Evolutionary conservation across 441 rosid species (phyloP).

Genomic region (Theobroma grandiflorum): DNA sequence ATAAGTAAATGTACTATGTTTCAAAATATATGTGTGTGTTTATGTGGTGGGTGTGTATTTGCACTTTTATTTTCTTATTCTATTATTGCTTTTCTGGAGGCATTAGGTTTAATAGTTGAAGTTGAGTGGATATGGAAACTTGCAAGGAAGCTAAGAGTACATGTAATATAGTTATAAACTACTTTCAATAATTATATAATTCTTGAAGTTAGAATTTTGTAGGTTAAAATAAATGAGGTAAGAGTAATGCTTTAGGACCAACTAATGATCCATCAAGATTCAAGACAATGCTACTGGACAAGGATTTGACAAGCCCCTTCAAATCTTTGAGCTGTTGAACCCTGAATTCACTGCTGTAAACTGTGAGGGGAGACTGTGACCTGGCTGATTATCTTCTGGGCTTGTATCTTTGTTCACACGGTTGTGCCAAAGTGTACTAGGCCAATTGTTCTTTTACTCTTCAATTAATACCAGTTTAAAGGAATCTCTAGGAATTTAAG

Average conservation of each 20-base stretch:
- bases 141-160: neutral
- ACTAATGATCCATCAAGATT: constrained; percentile 17
- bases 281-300: neutral
- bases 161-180: constrained; percentile 9
- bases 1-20: neutral
- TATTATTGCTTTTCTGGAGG: neutral
- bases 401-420: neutral
- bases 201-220: neutral
- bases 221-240: neutral
- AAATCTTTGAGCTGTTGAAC: neutral
- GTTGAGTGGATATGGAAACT: neutral
- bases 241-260: neutral
- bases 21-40: neutral
- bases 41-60: neutral
- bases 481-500: neutral
- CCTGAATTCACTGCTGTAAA: constrained; percentile 16
- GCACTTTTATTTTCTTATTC: neutral
- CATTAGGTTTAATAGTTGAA: constrained; percentile 13
- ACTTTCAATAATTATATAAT: neutral
- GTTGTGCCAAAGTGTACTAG: neutral
- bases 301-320: neutral
- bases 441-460: neutral
- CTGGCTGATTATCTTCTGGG: neutral
- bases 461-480: neutral
- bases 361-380: neutral